Percentiles rank a stretch among this genome's conserved stretches.
Conservation (phyloP, 176 grass and related monocot genomes). For the Avena sativa region DNA sequence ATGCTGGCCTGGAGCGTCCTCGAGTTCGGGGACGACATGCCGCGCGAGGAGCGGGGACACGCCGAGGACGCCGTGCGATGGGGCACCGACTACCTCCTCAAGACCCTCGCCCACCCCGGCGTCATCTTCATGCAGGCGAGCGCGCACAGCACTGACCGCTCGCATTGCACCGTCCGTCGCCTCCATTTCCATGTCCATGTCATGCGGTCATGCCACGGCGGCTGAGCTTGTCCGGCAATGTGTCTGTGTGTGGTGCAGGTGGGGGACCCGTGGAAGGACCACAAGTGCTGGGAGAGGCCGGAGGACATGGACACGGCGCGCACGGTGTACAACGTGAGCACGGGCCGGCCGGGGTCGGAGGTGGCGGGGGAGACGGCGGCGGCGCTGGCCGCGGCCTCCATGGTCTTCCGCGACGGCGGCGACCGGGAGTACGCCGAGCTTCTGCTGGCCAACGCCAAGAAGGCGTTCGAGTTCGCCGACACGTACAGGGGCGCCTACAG, state of each 20-base stretch:
- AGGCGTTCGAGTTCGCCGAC: constrained; percentile 84
- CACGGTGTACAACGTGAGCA: constrained; percentile 86
- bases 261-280: constrained; percentile 80
- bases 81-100: constrained; percentile 92
- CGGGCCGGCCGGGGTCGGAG: constrained; percentile 70
- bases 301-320: constrained; percentile 95
- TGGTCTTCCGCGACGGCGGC: constrained; percentile 65
- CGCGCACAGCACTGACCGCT: neutral
- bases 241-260: constrained; percentile 52
- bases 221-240: neutral
- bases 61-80: constrained; percentile 71
- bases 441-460: constrained; percentile 61
- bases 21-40: constrained; percentile 84
- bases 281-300: constrained; percentile 87
- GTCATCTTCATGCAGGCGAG: constrained; percentile 82
- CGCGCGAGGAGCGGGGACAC: constrained; percentile 55
- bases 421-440: constrained; percentile 66
- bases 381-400: constrained; percentile 82
- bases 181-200: neutral
- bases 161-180: neutral
- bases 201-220: neutral
- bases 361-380: constrained; percentile 92
- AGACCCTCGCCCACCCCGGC: constrained; percentile 75
- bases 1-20: constrained; percentile 90
- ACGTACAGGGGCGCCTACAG: constrained; percentile 85